A percentile compares a stretch with the other conserved stretches of the same genome.
Evolutionary conservation across 768 basidiomycete species (phyloP).

Genomic region (Tricholoma sp.): DNA sequence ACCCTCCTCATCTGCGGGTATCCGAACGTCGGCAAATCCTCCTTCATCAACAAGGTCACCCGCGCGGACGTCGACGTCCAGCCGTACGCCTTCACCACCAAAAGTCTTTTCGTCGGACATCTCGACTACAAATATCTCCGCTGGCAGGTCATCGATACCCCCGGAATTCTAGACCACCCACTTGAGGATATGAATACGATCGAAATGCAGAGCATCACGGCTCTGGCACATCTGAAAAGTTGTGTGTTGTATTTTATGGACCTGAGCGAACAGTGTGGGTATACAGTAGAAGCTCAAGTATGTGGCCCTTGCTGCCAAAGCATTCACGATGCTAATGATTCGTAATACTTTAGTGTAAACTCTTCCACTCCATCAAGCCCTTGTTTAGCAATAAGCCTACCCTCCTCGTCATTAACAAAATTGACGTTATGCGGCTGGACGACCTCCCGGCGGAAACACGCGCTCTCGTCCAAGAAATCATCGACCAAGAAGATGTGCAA

Average conservation of each 20-base stretch:
- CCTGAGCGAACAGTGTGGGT: slow-evolving; percentile 96
- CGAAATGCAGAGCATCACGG: slow-evolving; percentile 99
- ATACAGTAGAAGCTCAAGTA: slow-evolving; percentile 93
- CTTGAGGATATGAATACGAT: slow-evolving; percentile 99
- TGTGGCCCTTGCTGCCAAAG: slow-evolving; percentile 14
- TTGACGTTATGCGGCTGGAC: slow-evolving; percentile 85
- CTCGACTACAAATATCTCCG: slow-evolving; percentile 98
- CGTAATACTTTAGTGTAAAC: slow-evolving; percentile 66
- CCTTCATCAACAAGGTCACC: slow-evolving; percentile 99
- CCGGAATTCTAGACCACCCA: slow-evolving; percentile 96
- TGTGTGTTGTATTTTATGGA: slow-evolving; percentile 99
- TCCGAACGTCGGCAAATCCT: slow-evolving; percentile 99
- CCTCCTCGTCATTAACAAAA: slow-evolving; percentile 95
- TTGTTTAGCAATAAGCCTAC: slow-evolving; percentile 92
- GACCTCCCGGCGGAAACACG: slow-evolving; percentile 76
- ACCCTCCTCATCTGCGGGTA: slow-evolving; percentile 98
- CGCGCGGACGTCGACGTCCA: slow-evolving; percentile 99
- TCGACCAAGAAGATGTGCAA: slow-evolving; percentile 63
- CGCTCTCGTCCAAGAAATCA: slow-evolving; percentile 83
- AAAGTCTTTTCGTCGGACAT: slow-evolving; percentile 97
- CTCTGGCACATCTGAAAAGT: slow-evolving; percentile 90
- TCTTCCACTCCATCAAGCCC: slow-evolving; percentile 99
- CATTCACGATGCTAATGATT: neutral
- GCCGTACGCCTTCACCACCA: slow-evolving; percentile 99
- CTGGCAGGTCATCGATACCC: slow-evolving; percentile 99